Percentiles rank a stretch among this genome's conserved stretches.
Conservation (phyloP, 192 early-diverging fungal genomes). For the Rhizoclosmatium sp. region DNA sequence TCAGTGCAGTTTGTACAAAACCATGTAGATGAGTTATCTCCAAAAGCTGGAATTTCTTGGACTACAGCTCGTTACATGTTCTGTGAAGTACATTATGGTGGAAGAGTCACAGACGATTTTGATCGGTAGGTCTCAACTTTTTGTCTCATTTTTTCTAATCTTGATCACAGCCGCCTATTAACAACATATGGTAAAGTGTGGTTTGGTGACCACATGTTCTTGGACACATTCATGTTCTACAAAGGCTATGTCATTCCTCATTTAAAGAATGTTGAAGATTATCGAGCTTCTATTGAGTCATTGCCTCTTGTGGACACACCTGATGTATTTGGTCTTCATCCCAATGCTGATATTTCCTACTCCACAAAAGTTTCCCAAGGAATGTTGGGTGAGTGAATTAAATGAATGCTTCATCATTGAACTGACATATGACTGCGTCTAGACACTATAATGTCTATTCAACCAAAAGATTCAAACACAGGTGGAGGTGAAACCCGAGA, state of each 20-base stretch:
- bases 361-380: conserved; percentile 68
- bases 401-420: neutral
- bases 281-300: conserved; percentile 63
- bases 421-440: neutral
- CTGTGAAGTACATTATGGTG: conserved; percentile 74
- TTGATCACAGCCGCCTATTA: conserved; percentile 56
- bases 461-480: conserved; percentile 67
- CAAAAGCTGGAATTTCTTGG: conserved; percentile 69
- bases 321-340: conserved; percentile 73
- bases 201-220: conserved; percentile 76
- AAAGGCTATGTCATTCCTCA: conserved; percentile 73
- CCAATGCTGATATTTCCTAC: conserved; percentile 70
- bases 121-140: conserved; percentile 53
- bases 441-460: conserved; percentile 73
- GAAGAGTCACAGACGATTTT: conserved; percentile 70
- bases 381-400: conserved; percentile 61
- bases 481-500: conserved; percentile 70
- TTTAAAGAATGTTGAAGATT: conserved; percentile 69
- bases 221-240: conserved; percentile 68
- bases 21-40: conserved; percentile 72
- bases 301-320: conserved; percentile 68
- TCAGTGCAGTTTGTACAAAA: conserved; percentile 74
- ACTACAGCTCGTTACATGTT: conserved; percentile 71
- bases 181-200: conserved; percentile 70
- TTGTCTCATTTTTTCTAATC: neutral